phyloP scores from a whole-genome alignment of 2,329 filamentous ascomycete genomes.

The Pseudonectria buxi region DNA sequence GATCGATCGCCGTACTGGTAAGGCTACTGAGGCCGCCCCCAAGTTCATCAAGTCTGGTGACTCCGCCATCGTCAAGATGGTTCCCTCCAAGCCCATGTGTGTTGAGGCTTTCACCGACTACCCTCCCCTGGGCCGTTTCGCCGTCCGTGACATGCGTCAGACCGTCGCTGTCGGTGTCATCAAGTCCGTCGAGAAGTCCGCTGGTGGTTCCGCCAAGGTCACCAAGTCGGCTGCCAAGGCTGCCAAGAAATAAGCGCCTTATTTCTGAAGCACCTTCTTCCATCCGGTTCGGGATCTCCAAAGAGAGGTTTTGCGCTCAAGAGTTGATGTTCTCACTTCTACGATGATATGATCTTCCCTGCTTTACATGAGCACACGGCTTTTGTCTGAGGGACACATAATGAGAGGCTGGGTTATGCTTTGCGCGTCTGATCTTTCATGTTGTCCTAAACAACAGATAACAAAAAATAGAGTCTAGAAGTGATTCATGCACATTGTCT shows the following conservation, averaged over 20 bases:
- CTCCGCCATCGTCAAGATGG: constrained; percentile 99
- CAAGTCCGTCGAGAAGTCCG: constrained; percentile 72
- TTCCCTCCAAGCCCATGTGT: constrained; percentile 99
- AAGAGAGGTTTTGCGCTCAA: constrained; percentile 19
- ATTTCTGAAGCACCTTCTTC: constrained; percentile 18
- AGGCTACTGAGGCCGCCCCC: constrained; percentile 82
- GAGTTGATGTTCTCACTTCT: constrained; percentile 36
- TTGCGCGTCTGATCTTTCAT: constrained; percentile 35
- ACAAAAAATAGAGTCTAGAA: constrained; percentile 44
- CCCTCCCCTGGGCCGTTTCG: constrained; percentile 98
- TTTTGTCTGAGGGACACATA: constrained; percentile 35
- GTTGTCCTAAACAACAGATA: constrained; percentile 39
- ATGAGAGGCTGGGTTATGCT: constrained; percentile 37
- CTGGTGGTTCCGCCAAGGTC: constrained; percentile 54
- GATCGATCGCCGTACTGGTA: constrained; percentile 99
- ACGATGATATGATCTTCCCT: constrained; percentile 39
- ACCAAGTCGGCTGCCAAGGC: constrained; percentile 69
- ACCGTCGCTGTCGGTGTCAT: constrained; percentile 93
- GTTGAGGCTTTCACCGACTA: constrained; percentile 99
- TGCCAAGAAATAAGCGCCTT: constrained; percentile 60
- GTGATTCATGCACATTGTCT: constrained; percentile 27
- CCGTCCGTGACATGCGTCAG: constrained; percentile 96
- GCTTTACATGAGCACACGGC: constrained; percentile 38
- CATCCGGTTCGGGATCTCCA: constrained; percentile 16
- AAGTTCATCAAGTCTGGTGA: constrained; percentile 99